Base-by-base conservation (phyloP, 495 filamentous ascomycete species). In the Cairneyella variabilis region DNA sequence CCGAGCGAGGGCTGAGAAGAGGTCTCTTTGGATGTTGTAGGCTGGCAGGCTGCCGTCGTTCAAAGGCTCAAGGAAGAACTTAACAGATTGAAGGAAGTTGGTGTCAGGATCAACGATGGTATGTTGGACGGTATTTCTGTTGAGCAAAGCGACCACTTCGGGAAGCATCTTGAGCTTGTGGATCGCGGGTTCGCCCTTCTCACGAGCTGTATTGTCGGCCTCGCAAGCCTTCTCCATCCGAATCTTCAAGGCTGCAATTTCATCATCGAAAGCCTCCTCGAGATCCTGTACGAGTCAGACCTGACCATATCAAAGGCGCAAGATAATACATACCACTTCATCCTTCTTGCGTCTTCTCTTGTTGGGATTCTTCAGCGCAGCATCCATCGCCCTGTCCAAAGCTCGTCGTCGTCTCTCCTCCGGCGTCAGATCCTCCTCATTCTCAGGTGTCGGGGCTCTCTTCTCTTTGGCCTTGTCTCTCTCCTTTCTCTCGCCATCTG, bases 61-160 rank as follows among this genome's bases (percentile, higher is more conserved):
- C 37, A 97, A 80, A 3, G 95, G 95, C 65, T 99, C 95, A 11
- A 99, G 84, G 82, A 97, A 97, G 79, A 92, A 96, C 61, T 88
- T 88, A 59, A 99, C 90, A 2, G 90, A 88, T 67, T 95, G 89
- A 26, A 99, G 77, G 57, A 99, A 83, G 71, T 97, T 96, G 64
- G 86, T 93, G 60, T 97, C 91, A 0, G 91, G 91, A 57, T 99
- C 95, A 53, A 96, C 84, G 51, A 96, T 83, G 1, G 78, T 76
- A 56, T 83, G 78, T 70, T 89, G 88, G 28, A 91, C 78, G 39
- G 85, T 89, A 63, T 91, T 91, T 56, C 91, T 89, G 66, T 90
- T 96, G 32, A 99, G 78, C 6, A 97, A 74, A 39, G 81, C 80
- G 21, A 91, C 84, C 5, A 99, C 95, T 67, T 97, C 90, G 8